phyloP scores from a whole-genome alignment of 129 eudicot species.

The Escallonia herrerae region DNA sequence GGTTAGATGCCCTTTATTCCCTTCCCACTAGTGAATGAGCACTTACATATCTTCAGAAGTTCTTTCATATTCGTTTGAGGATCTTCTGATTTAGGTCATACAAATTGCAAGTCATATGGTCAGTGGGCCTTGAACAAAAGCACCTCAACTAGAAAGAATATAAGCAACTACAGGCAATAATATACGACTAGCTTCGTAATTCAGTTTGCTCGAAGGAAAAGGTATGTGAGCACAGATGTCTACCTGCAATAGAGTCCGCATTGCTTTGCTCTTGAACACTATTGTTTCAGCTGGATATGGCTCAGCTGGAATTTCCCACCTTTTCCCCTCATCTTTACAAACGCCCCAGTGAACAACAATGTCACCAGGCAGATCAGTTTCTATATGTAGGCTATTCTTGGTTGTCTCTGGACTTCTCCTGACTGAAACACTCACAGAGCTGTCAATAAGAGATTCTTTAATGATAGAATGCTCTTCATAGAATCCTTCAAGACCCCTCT shows the following conservation, averaged over 20 bases:
- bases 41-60: background rate
- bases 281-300: constrained; percentile 68
- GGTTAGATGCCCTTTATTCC: background rate
- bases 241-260: constrained; percentile 78
- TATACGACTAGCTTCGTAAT: too few species aligned
- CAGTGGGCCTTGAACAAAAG: too few species aligned
- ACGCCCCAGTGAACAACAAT: constrained; percentile 95
- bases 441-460: constrained; percentile 44
- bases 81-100: background rate
- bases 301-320: constrained; percentile 78
- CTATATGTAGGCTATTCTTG: constrained; percentile 48
- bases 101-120: too few species aligned
- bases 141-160: too few species aligned
- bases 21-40: background rate
- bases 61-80: background rate
- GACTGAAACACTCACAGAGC: constrained; percentile 52
- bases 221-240: background rate
- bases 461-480: constrained; percentile 60
- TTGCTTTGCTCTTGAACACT: constrained; percentile 66
- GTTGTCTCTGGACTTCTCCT: constrained; percentile 42
- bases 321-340: constrained; percentile 52
- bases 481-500: constrained; percentile 46
- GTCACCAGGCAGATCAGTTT: constrained; percentile 85
- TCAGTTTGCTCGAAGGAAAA: too few species aligned
- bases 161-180: too few species aligned